Evolutionary conservation across 257 asterid genomes (phyloP).

Genomic region (Solanum medicagineum): DNA sequence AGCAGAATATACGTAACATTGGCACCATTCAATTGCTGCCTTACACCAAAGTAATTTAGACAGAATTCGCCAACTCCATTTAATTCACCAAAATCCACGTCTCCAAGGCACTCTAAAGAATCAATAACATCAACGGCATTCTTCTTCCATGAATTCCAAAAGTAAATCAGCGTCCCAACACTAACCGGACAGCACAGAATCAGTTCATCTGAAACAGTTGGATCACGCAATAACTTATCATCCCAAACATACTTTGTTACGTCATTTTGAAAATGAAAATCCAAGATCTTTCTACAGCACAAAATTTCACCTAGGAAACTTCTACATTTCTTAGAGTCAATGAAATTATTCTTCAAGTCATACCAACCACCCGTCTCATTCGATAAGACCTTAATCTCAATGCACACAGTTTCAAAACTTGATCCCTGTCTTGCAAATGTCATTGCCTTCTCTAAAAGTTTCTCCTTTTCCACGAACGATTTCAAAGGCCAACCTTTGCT

Average conservation of each 20-base stretch:
- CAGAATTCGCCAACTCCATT: constrained; percentile 17
- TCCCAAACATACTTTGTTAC: constrained; percentile 22
- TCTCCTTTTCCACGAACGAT: constrained; percentile 16
- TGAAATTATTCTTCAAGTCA: constrained; percentile 16
- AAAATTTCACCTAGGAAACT: constrained; percentile 19
- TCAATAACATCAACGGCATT: constrained; percentile 9
- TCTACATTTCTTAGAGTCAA: constrained; percentile 1
- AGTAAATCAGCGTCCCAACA: constrained; percentile 20
- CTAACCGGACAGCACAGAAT: constrained; percentile 19
- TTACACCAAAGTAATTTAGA: constrained; percentile 43
- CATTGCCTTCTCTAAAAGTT: constrained; percentile 20
- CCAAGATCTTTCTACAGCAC: constrained; percentile 28
- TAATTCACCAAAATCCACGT: neutral
- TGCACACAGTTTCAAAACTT: constrained; percentile 10
- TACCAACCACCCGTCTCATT: constrained; percentile 12
- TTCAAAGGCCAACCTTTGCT: constrained; percentile 46
- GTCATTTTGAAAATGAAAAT: constrained; percentile 20
- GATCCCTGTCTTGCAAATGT: constrained; percentile 16
- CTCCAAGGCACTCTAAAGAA: constrained; percentile 18
- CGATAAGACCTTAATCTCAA: constrained; percentile 15
- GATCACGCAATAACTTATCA: constrained; percentile 1
- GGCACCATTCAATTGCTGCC: constrained; percentile 8
- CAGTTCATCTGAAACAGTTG: constrained; percentile 2
- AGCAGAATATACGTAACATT: constrained; percentile 10
- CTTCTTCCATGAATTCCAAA: constrained; percentile 33